Evolutionary conservation across 306 rosid genomes (phyloP).

Genomic region (Cucurbita argyrosperma): DNA sequence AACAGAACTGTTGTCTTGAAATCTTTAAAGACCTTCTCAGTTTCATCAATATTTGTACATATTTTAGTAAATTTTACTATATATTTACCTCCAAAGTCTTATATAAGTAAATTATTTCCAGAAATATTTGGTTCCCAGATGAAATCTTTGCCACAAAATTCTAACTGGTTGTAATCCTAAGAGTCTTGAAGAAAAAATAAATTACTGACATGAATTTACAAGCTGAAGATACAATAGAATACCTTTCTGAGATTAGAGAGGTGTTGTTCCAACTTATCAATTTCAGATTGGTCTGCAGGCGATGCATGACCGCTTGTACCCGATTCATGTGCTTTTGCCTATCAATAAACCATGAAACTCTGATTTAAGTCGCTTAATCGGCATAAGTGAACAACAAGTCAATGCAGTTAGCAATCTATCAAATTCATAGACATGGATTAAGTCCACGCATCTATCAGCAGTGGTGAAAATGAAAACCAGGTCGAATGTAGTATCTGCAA

Average conservation of each 20-base stretch:
- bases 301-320: slow-evolving; percentile 24
- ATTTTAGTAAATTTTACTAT: neutral
- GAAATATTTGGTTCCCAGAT: neutral
- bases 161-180: too few species aligned
- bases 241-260: slow-evolving; percentile 64
- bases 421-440: neutral
- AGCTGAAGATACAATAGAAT: neutral
- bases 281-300: slow-evolving; percentile 44
- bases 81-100: neutral
- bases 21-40: neutral
- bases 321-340: slow-evolving; percentile 48
- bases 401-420: neutral
- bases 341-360: neutral
- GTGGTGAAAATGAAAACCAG: neutral
- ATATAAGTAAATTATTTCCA: neutral
- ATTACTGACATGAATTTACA: neutral
- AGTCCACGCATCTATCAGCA: neutral
- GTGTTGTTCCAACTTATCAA: slow-evolving; percentile 63
- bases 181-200: neutral
- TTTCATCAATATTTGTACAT: neutral
- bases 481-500: neutral
- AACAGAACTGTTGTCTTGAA: neutral
- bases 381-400: neutral
- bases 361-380: neutral
- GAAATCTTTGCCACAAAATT: too few species aligned